A percentile compares a stretch with the other conserved stretches of the same genome.
Evolutionary conservation across 2,329 filamentous ascomycete genomes (phyloP).

Genomic region (Trichoderma koningiopsis): DNA sequence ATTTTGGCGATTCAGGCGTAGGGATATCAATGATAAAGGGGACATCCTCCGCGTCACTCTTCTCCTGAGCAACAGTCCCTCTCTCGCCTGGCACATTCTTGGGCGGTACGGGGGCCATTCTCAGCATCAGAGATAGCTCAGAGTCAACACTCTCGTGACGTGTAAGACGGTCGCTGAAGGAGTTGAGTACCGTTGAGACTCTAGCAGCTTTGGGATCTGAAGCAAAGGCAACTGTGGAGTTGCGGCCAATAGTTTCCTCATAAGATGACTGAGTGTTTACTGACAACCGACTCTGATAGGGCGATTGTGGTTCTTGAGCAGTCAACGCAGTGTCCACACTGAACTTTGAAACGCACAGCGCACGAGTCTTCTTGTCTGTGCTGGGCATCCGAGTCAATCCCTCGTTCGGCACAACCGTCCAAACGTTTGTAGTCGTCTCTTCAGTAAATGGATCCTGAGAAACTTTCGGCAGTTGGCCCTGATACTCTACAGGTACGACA

Average conservation of each 20-base stretch:
- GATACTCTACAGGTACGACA: constrained; percentile 15
- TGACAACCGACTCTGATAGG: constrained; percentile 9
- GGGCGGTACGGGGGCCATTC: background rate
- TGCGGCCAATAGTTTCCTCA: constrained; percentile 46
- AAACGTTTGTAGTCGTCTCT: background rate
- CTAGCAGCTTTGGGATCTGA: background rate
- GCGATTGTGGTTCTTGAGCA: constrained; percentile 24
- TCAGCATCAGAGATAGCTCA: constrained; percentile 15
- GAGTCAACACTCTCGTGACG: constrained; percentile 6
- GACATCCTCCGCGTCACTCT: constrained; percentile 33
- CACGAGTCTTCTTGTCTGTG: background rate
- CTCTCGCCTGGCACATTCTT: background rate
- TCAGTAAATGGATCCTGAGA: background rate
- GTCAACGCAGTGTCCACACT: constrained; percentile 36
- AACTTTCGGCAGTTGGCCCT: constrained; percentile 9
- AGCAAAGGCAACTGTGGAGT: constrained; percentile 53
- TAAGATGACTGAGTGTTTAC: constrained; percentile 26
- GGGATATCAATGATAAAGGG: constrained; percentile 49
- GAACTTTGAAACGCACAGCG: constrained; percentile 35
- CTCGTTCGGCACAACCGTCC: constrained; percentile 18
- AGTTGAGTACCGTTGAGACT: constrained; percentile 1
- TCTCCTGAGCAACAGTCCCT: constrained; percentile 36
- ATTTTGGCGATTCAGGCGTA: constrained; percentile 20
- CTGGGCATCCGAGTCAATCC: background rate
- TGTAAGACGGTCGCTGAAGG: constrained; percentile 28